Evolutionary conservation across 345 rosid genomes (phyloP), one percentile per base, ranked within the genome.

Genomic region (Gossypium arboreum): DNA sequence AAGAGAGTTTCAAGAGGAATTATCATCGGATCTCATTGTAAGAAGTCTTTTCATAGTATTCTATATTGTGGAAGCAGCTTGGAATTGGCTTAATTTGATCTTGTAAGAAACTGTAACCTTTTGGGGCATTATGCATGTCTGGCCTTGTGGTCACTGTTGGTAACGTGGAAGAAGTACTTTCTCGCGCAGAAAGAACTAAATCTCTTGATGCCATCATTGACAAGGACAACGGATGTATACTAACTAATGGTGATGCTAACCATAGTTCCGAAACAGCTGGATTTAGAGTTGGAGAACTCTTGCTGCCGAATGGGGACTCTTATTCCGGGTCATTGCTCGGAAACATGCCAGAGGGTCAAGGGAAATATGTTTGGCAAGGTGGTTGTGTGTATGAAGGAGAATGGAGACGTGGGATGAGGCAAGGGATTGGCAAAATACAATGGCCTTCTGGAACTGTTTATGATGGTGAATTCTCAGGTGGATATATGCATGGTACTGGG

Each of bases 381-480:
- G 96, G 96, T 12, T 83, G 88, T 55, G 73, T 86, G 54, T 95
- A 91, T 68, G 90, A 89, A 11, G 99, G 99, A 22, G 94, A 93
- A 63, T 95, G 99, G 97, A 88, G 97, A 82, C 85, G 76, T 69
- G 98, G 98, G 90, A 81, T 89, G 92, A 90, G 92, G 79, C 88
- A 93, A 75, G 98, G 97, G 34, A 87, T 5, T 73, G 99, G 99
- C 54, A 91, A 87, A 81, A 83, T 88, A 77, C 80, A 52, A 57
- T 95, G 90, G 94, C 87, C 92, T 79, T 86, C 97, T 15, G 96
- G 97, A 76, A 83, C 90, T 57, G 68, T 75, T 59, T 93, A 89
- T 81, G 94, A 91, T 43, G 99, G 99, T 68, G 99, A 95, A 69
- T 95, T 90, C 73, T 88, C 88, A 22, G 96, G 97, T 22, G 98